A percentile compares a stretch with the other conserved stretches of the same genome.
Conservation (phyloP, 257 asterid species). For the Ligustrum vulgare region DNA sequence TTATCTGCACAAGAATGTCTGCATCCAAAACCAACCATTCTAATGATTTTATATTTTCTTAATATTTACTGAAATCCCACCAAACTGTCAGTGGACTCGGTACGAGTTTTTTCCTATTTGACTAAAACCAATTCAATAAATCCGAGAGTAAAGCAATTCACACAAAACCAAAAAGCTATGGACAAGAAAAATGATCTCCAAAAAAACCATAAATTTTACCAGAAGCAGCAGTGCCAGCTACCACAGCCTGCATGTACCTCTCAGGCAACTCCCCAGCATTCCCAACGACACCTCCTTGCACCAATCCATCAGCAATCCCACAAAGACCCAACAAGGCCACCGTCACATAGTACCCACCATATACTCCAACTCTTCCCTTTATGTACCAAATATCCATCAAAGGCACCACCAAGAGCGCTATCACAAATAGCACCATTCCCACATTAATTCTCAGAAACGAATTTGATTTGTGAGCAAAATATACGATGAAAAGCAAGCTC, state of each 20-base stretch:
- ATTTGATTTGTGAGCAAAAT: constrained; percentile 60
- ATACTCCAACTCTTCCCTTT: constrained; percentile 68
- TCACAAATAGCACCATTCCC: constrained; percentile 58
- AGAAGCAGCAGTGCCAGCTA: constrained; percentile 95
- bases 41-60: background rate
- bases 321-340: constrained; percentile 55
- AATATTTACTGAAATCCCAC: background rate
- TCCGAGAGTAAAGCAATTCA: background rate
- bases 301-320: constrained; percentile 85
- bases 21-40: background rate
- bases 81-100: background rate
- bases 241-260: constrained; percentile 91
- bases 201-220: constrained; percentile 38
- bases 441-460: constrained; percentile 57
- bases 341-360: constrained; percentile 65
- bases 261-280: constrained; percentile 89
- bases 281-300: constrained; percentile 88
- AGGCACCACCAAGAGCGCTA: constrained; percentile 70
- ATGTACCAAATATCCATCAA: constrained; percentile 69
- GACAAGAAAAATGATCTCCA: too few relatives aligned
- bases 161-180: background rate
- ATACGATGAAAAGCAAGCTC: constrained; percentile 50
- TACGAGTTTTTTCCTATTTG: background rate
- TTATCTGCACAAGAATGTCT: background rate
- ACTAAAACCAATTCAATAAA: background rate